These are phyloP conservation scores for Pleurozium schreberi DNA, from an alignment of 225 moss, liverwort and hornwort species.

Conservation along the genomic window DNA sequence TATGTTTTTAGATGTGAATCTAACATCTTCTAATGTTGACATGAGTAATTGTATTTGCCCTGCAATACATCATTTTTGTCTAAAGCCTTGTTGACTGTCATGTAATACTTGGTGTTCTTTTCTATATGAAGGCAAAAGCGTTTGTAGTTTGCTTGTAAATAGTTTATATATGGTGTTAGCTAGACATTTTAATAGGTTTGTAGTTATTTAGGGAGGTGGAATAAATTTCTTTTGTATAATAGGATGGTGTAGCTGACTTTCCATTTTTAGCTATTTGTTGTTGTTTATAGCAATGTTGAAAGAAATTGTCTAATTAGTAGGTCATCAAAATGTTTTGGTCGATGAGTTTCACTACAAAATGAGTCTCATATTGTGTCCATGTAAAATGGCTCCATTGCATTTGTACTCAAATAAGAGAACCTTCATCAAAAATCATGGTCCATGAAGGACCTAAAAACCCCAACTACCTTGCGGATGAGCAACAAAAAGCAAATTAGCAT, in stretches of 20 bases:
- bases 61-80: accelerated
- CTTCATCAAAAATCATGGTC: no score
- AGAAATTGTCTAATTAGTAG: background rate
- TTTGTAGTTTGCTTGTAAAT: background rate
- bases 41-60: background rate
- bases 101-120: background rate
- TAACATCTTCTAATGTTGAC: background rate
- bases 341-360: background rate
- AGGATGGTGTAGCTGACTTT: accelerated
- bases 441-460: no score
- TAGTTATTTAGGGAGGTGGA: background rate
- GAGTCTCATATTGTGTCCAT: no score
- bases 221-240: background rate
- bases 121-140: accelerated
- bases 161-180: background rate
- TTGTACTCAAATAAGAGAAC: no score
- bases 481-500: no score
- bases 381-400: no score
- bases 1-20: background rate
- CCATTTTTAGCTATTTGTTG: accelerated
- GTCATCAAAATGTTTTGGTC: background rate
- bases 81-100: background rate
- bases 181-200: background rate
- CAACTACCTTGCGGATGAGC: no score
- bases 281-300: background rate